Evolutionary conservation across 805 yeast species (phyloP), one percentile per base, ranked within the genome.

Genomic region (Helenozyma baotianmanensis): DNA sequence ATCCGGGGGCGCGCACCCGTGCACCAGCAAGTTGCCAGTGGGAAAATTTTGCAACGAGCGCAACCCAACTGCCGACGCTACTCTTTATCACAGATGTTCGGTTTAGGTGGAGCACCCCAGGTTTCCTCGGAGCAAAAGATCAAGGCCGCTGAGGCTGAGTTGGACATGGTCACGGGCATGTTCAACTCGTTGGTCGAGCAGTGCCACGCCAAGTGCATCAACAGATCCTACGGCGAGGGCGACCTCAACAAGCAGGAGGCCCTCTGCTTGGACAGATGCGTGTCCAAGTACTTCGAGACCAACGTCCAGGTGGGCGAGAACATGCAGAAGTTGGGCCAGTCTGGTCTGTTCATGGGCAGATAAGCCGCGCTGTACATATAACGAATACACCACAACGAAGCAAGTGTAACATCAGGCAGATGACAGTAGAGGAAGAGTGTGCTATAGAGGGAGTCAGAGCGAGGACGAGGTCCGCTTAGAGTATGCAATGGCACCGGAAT

Each of bases 81-180:
- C 15, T 23, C 22, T 10, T 21, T 18, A 27, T 22, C 21, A 32
- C 18, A 39, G 9, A 82, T 82, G 90, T 72, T 83, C 56, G 90
- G 90, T 50, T 71, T 84, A 45, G 82, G 81, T 42, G 72, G 76
- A 39, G 72, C 82, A 46, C 89, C 90, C 43, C 85, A 80, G 58
- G 54, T 79, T 44, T 69, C 82, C 16, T 74, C 87, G 25, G 82
- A 80, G 44, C 88, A 82, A 59, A 84, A 84, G 60, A 70, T 84
- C 41, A 73, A 74, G 53, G 95, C 95, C 47, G 98, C 98, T 32
- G 97, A 90, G 67, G 85, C 96, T 37, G 98, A 90, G 64, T 74
- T 90, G 47, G 98, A 90, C 61, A 82, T 92, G 80, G 96, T 90
- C 50, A 89, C 97, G 24, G 96, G 92, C 50, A 88, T 90, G 97